phyloP scores from a whole-genome alignment of 495 filamentous ascomycete species.

The Peziza echinospora region DNA sequence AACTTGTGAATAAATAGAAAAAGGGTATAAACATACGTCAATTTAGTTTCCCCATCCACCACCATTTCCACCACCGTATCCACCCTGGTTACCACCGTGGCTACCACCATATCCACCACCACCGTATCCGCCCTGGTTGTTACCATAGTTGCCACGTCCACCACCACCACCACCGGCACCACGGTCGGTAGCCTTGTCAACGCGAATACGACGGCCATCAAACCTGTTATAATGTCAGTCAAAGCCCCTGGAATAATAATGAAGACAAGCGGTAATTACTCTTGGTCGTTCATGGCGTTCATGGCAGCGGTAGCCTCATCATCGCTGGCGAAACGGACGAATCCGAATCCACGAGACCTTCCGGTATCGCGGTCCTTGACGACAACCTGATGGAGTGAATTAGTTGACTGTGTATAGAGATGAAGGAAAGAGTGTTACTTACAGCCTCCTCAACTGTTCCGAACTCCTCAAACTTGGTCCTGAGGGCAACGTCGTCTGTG shows the following conservation, averaged over 20 bases:
- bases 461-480: constrained; percentile 72
- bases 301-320: constrained; percentile 71
- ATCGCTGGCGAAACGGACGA: constrained; percentile 69
- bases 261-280: constrained; percentile 35
- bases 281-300: constrained; percentile 69
- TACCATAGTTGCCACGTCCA: constrained; percentile 1
- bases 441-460: constrained; percentile 84
- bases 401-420: constrained; percentile 2
- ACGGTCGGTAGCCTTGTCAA: constrained; percentile 77
- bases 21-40: no score
- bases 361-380: constrained; percentile 94
- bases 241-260: constrained; percentile 1
- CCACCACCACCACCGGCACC: constrained; percentile 7
- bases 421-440: constrained; percentile 22
- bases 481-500: constrained; percentile 67
- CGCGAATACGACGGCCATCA: constrained; percentile 84
- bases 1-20: no score
- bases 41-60: not conserved
- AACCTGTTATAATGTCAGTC: constrained; percentile 36
- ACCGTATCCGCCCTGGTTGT: not conserved
- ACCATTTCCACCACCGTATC: not conserved
- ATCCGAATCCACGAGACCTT: constrained; percentile 91
- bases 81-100: constrained; percentile 3
- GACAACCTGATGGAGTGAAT: constrained; percentile 43
- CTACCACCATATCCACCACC: constrained; percentile 1